Percentiles rank a stretch among this genome's conserved stretches.
phyloP scores from a whole-genome alignment of 1,284 basidiomycete genomes.

The Austroboletus novae-zelandiae region DNA sequence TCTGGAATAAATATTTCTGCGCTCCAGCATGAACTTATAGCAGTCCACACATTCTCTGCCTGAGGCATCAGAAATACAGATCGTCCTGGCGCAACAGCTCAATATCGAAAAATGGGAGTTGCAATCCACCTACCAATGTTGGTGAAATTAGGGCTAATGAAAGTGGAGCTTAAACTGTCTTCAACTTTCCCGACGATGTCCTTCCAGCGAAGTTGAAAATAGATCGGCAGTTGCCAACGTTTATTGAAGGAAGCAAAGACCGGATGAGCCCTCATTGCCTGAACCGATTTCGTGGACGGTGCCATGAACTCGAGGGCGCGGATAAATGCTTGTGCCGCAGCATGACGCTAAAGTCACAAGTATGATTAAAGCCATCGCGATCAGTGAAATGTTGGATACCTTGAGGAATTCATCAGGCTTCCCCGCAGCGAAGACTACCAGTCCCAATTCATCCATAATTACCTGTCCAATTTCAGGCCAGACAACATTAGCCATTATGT shows the following conservation, averaged over 20 bases:
- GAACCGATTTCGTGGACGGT: slow-evolving; percentile 69
- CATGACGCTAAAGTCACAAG: slow-evolving; percentile 62
- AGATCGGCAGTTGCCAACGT: slow-evolving; percentile 94
- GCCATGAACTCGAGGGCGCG: slow-evolving; percentile 80
- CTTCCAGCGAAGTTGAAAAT: slow-evolving; percentile 98
- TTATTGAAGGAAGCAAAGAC: slow-evolving; percentile 74
- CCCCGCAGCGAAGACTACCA: slow-evolving; percentile 85
- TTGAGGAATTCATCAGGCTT: slow-evolving; percentile 87
- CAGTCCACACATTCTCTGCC: slow-evolving; percentile 67
- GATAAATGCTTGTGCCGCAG: slow-evolving; percentile 83
- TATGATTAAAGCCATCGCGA: slow-evolving; percentile 5
- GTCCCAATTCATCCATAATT: slow-evolving; percentile 83
- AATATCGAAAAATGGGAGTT: not conserved
- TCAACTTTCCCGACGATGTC: slow-evolving; percentile 83
- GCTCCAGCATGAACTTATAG: slow-evolving; percentile 80
- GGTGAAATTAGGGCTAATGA: slow-evolving; percentile 38
- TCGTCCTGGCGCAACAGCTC: slow-evolving; percentile 28
- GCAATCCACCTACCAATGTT: slow-evolving; percentile 16
- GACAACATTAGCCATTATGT: slow-evolving; percentile 83
- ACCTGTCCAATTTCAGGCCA: slow-evolving; percentile 82
- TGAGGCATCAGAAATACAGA: slow-evolving; percentile 58
- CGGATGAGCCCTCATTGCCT: slow-evolving; percentile 69
- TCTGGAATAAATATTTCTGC: slow-evolving; percentile 82
- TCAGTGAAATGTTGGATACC: slow-evolving; percentile 40
- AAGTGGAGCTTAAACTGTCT: slow-evolving; percentile 50